Percentiles rank a stretch among this genome's conserved stretches.
Conservation (phyloP, 768 basidiomycete species). For the Hortiboletus flavorubellus region DNA sequence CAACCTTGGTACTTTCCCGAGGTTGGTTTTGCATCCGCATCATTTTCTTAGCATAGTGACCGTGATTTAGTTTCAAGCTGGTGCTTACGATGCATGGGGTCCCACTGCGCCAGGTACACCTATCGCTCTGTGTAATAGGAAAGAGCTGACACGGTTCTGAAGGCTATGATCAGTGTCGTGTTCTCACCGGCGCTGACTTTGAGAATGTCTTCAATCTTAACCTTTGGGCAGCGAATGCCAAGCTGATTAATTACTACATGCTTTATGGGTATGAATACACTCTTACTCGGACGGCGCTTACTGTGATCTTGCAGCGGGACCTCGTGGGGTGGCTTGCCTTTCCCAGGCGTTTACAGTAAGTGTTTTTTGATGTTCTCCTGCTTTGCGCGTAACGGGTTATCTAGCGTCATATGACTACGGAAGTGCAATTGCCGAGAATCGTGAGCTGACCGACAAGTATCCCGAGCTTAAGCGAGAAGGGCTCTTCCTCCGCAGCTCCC, state of each 20-base stretch:
- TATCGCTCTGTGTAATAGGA: not conserved
- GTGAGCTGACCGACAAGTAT: constrained; percentile 64
- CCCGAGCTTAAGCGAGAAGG: constrained; percentile 76
- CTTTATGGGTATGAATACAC: constrained; percentile 55
- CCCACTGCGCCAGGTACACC: constrained; percentile 58
- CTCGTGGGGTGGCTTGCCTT: constrained; percentile 80
- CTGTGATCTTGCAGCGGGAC: constrained; percentile 54
- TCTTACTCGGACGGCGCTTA: not conserved
- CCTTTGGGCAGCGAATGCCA: constrained; percentile 79
- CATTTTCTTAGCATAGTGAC: constrained; percentile 8
- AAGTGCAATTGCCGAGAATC: constrained; percentile 62
- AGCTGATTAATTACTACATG: constrained; percentile 85
- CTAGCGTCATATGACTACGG: constrained; percentile 78
- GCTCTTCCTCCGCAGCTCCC: constrained; percentile 75
- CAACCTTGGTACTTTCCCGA: constrained; percentile 74
- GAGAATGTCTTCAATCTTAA: constrained; percentile 76
- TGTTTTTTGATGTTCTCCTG: not conserved
- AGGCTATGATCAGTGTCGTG: constrained; percentile 64
- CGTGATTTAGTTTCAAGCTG: constrained; percentile 58
- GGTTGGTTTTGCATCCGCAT: constrained; percentile 33
- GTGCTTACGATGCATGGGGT: constrained; percentile 82
- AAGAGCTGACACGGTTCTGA: constrained; percentile 1
- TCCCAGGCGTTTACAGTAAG: constrained; percentile 66
- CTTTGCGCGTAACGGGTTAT: not conserved
- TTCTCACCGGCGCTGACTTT: constrained; percentile 69